phyloP scores from a whole-genome alignment of 805 yeast genomes.

The Dipodascus geniculatus region DNA sequence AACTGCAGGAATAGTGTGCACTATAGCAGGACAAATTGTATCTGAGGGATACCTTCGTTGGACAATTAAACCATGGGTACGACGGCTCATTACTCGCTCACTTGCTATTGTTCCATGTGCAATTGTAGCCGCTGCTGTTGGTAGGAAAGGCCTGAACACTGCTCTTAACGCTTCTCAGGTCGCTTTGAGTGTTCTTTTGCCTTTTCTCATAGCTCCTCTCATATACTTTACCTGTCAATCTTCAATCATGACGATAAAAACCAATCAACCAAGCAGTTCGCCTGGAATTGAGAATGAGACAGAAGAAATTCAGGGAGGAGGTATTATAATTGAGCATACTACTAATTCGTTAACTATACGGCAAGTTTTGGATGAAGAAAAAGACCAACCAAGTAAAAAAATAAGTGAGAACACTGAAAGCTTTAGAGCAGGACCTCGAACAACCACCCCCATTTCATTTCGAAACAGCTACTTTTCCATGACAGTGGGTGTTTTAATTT shows the following conservation, averaged over 20 bases:
- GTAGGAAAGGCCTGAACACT: slow-evolving; percentile 55
- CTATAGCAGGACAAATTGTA: slow-evolving; percentile 88
- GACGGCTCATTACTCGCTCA: slow-evolving; percentile 65
- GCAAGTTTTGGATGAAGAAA: neutral
- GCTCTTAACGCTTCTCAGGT: slow-evolving; percentile 81
- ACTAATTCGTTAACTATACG: neutral
- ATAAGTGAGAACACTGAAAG: neutral
- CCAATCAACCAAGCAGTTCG: slow-evolving; percentile 21
- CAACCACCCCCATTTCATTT: slow-evolving; percentile 12
- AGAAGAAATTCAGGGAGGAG: neutral
- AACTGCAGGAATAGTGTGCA: slow-evolving; percentile 86
- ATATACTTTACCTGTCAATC: slow-evolving; percentile 68
- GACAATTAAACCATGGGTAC: slow-evolving; percentile 68
- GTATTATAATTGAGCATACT: neutral
- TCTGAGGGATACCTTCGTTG: slow-evolving; percentile 83
- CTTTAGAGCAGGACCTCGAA: neutral
- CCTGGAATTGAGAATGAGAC: slow-evolving; percentile 9
- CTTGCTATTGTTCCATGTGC: slow-evolving; percentile 77
- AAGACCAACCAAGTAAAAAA: slow-evolving; percentile 2
- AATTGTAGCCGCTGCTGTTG: slow-evolving; percentile 56
- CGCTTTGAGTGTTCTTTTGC: slow-evolving; percentile 66
- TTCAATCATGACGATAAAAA: slow-evolving; percentile 42
- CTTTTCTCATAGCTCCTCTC: slow-evolving; percentile 76
- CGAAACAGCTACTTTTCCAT: slow-evolving; percentile 49
- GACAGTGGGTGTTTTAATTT: slow-evolving; percentile 39